Base-by-base conservation (phyloP, 371 early-diverging fungal species). In the Mucor indicus region DNA sequence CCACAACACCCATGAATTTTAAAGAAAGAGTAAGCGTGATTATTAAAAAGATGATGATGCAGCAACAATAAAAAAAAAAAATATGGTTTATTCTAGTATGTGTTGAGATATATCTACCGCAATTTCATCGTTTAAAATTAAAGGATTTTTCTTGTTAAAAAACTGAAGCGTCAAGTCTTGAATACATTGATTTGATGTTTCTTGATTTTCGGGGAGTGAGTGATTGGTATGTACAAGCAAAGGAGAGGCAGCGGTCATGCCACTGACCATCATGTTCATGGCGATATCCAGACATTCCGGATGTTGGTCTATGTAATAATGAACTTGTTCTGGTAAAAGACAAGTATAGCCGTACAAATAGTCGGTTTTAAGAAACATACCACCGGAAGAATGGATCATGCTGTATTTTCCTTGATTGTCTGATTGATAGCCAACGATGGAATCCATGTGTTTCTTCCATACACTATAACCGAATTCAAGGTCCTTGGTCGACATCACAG, bases 311-410 rank as follows among this genome's bases (percentile, higher is more conserved):
- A 70, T 24, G 24, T 52, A 63, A 10, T 44, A 39, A 21, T 66
- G 64, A 9, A 70, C 42, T 37, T 51, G 30, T 15, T 55, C 57
- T 2, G 67, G 67, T 27, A 70, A 24, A n/a, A 67, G 27, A 23
- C 70, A 70, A 4, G 67, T 60, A 33, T 63, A 70, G 6, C 52
- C 55, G 13, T 55, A 52, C 4, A 70, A 41, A 31, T 39, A 57
- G 31, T 70, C 70, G 2, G 60, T 47, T 15, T 48, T 50, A 19
- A 63, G 31, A 42, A 63, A 62, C 55, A 63, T 54, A 17, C 50
- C 40, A 15, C 45, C 31, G 29, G 57, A 31, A 10, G 31, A 37
- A n/a, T n/a, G n/a, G 11, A 66, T 44, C 50, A 70, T 61, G 25
- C 57, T 62, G 32, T 68, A 68, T n/a, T n/a, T n/a, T n/a, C n/a